These are phyloP conservation scores for Wickerhamomyces sp. DNA, from an alignment of 1,139 yeast genomes.

Conservation along the genomic window DNA sequence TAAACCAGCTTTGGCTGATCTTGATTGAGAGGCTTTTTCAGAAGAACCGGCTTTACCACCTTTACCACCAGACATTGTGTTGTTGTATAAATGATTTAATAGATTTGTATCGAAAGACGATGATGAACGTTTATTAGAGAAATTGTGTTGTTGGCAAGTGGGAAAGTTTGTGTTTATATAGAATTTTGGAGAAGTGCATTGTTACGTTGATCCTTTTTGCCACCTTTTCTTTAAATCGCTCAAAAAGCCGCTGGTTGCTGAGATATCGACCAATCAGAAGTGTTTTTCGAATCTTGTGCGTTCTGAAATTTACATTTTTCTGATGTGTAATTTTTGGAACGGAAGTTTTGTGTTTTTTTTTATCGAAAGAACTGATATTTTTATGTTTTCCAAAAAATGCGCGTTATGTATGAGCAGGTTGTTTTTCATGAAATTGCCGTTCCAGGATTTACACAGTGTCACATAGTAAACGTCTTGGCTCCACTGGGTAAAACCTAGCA, in stretches of 20 bases:
- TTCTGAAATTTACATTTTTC: conserved; percentile 7
- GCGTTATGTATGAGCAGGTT: conserved; percentile 3
- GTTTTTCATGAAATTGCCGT: neutral
- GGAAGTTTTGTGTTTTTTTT: conserved; percentile 5
- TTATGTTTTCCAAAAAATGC: neutral
- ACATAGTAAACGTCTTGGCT: neutral
- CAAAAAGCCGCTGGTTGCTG: conserved; percentile 38
- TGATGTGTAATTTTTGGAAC: conserved; percentile 19
- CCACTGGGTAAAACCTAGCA: conserved; percentile 6
- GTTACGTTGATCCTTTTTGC: too few relatives aligned
- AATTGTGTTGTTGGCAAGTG: conserved; percentile 18
- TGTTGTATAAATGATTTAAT: too few relatives aligned
- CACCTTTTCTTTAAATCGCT: conserved; percentile 38
- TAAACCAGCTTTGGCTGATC: conserved; percentile 98
- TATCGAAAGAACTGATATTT: conserved; percentile 3
- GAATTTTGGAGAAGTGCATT: neutral
- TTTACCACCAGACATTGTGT: conserved; percentile 94
- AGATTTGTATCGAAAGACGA: too few relatives aligned
- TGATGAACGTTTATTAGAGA: conserved; percentile 30
- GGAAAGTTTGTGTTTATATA: neutral
- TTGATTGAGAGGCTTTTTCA: conserved; percentile 92
- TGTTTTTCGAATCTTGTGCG: conserved; percentile 1
- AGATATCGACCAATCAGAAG: conserved; percentile 14
- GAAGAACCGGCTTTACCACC: conserved; percentile 94
- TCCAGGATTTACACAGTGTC: conserved; percentile 21